Evolutionary conservation across 345 rosid genomes (phyloP).

Genomic region (Brassica cretica): DNA sequence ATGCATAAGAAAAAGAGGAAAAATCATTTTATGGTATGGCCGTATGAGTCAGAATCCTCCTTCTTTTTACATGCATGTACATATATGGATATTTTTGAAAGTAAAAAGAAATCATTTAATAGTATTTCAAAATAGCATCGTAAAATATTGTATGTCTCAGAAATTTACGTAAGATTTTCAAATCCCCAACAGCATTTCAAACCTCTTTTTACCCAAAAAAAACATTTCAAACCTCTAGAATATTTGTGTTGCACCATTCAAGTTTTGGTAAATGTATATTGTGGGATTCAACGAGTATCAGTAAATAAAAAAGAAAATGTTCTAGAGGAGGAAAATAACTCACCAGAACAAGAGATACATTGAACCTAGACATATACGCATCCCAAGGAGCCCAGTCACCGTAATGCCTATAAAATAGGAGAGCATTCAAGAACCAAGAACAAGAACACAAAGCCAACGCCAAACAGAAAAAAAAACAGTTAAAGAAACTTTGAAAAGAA

Average conservation of each 20-base stretch:
- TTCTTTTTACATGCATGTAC: background rate
- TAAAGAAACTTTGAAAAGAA: background rate
- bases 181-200: background rate
- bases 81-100: background rate
- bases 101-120: background rate
- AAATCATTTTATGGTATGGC: background rate
- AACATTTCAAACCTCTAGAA: background rate
- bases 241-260: background rate
- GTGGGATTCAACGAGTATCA: conserved; percentile 17
- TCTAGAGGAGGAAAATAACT: conserved; percentile 9
- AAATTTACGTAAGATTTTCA: background rate
- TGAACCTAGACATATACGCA: conserved; percentile 64
- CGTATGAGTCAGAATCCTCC: background rate
- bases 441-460: background rate
- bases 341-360: conserved; percentile 42
- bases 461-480: background rate
- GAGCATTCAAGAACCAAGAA: conserved; percentile 6
- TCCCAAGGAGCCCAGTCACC: background rate
- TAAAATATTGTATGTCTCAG: background rate
- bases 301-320: background rate
- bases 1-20: background rate
- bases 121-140: background rate
- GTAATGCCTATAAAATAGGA: conserved; percentile 19
- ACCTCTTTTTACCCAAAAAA: background rate
- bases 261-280: background rate